phyloP scores from a whole-genome alignment of 306 rosid species.

The Acacia melanoxylon region DNA sequence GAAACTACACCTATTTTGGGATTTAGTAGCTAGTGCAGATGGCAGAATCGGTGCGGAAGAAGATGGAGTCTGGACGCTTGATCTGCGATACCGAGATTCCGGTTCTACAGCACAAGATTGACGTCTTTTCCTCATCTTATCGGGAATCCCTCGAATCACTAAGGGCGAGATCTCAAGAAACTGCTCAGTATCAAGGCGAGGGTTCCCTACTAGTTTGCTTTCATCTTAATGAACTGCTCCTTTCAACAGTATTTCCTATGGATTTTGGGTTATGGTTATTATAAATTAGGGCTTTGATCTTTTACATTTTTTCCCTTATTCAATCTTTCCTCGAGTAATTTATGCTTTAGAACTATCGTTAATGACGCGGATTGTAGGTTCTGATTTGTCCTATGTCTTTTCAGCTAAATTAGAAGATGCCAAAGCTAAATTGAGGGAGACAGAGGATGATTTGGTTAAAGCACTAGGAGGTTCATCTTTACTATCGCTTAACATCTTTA shows the following conservation, averaged over 20 bases:
- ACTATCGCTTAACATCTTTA: neutral
- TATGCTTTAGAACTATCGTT: neutral
- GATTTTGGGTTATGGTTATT: neutral
- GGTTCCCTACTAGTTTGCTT: neutral
- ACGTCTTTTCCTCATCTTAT: conserved; percentile 37
- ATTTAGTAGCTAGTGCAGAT: neutral
- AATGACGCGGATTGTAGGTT: neutral
- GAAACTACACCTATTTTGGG: neutral
- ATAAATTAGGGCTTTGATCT: conserved; percentile 45
- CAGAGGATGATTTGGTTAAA: conserved; percentile 84
- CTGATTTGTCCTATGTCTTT: conserved; percentile 11
- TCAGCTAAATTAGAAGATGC: conserved; percentile 53
- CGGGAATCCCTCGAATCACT: conserved; percentile 46
- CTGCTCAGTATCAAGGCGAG: conserved; percentile 55
- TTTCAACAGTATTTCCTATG: neutral
- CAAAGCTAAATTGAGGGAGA: conserved; percentile 63
- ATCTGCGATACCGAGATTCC: conserved; percentile 45
- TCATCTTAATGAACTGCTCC: neutral
- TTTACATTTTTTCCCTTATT: too few relatives aligned
- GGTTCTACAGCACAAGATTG: conserved; percentile 41
- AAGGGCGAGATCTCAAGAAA: conserved; percentile 38
- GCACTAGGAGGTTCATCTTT: conserved; percentile 65
- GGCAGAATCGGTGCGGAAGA: conserved; percentile 32
- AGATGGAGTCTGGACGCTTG: conserved; percentile 50
- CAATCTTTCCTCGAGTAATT: neutral